These are phyloP conservation scores for Pseudozyma thailandica DNA, from an alignment of 1,284 basidiomycete species.

Conservation along the genomic window DNA sequence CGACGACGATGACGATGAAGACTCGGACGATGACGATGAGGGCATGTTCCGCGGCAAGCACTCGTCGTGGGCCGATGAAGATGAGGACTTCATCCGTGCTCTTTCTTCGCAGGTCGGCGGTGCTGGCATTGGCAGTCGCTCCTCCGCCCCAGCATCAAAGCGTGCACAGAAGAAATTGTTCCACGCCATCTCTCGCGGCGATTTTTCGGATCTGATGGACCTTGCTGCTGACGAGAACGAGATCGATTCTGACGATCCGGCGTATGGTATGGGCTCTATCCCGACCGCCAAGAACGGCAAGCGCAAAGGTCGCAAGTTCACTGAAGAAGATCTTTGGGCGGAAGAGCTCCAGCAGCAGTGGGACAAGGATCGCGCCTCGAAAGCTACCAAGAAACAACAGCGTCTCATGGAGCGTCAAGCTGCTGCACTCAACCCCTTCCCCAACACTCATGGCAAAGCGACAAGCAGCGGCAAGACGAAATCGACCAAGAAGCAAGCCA, in stretches of 20 bases:
- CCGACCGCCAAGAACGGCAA: constrained; percentile 47
- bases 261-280: constrained; percentile 42
- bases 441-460: constrained; percentile 57
- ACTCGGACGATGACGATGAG: constrained; percentile 50
- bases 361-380: constrained; percentile 56
- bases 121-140: constrained; percentile 35
- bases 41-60: constrained; percentile 67
- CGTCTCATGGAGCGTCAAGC: constrained; percentile 69
- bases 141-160: constrained; percentile 16
- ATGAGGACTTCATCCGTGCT: constrained; percentile 75
- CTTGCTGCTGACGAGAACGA: constrained; percentile 67
- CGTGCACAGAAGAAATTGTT: constrained; percentile 75
- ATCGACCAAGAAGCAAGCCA: constrained; percentile 51
- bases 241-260: constrained; percentile 66
- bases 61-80: constrained; percentile 74
- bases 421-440: constrained; percentile 72
- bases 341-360: constrained; percentile 75
- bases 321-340: constrained; percentile 74
- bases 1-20: constrained; percentile 35
- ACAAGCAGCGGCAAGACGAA: constrained; percentile 38
- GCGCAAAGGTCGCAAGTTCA: constrained; percentile 71
- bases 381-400: constrained; percentile 52
- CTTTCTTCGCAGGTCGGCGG: constrained; percentile 67
- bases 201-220: constrained; percentile 74
- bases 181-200: constrained; percentile 75